Base-by-base conservation (phyloP, 2,329 filamentous ascomycete genomes). In the Penicillium sclerotigenum region DNA sequence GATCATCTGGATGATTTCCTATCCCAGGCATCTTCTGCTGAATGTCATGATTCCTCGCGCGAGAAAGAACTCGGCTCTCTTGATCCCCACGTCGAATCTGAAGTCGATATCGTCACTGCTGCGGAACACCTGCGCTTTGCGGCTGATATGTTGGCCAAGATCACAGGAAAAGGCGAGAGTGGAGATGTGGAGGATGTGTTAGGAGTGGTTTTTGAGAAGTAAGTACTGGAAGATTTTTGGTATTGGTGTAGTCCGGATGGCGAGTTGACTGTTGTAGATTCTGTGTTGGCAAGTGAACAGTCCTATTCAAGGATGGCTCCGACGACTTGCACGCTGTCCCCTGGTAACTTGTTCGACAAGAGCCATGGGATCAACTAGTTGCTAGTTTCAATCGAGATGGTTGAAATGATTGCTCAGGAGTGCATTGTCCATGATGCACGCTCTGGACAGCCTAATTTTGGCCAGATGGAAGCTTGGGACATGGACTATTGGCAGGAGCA, bases 201-300 rank as follows among this genome's bases (percentile, higher is more conserved):
- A 42, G 94, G 94, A 0, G 92, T 99, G 22, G 92, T 99, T 4
- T 99, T 99, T 77, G 93, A 97, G 73, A 97, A 96, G 90, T 96
- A 77, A 80, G 84, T 83, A 38, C 49, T 34, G 41, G 47, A 38
- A 52, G 43, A 34, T 29, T 28, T 28, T 28, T 55, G 49, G 20
- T 36, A 26, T 38, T 54, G 31, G 58, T 18, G 5, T 45, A 9
- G 5, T 59, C 43, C 28, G 29, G 36, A 43, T 51, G 34, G 20
- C 24, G 34, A 47, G n/a, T 59, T 68, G 45, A 66, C 47, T 33
- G 49, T 56, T 59, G 49, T 63, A 83, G 81, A 59, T 84, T 84
- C 58, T 84, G 81, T 66, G 81, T 84, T 38, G 81, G 81, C 63
- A 83, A 83, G 64, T 82, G 71, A 70, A 47, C 1, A 13, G 34